A percentile compares a stretch with the other conserved stretches of the same genome.
Evolutionary conservation across 345 rosid species (phyloP).

Genomic region (Arabis alpina): DNA sequence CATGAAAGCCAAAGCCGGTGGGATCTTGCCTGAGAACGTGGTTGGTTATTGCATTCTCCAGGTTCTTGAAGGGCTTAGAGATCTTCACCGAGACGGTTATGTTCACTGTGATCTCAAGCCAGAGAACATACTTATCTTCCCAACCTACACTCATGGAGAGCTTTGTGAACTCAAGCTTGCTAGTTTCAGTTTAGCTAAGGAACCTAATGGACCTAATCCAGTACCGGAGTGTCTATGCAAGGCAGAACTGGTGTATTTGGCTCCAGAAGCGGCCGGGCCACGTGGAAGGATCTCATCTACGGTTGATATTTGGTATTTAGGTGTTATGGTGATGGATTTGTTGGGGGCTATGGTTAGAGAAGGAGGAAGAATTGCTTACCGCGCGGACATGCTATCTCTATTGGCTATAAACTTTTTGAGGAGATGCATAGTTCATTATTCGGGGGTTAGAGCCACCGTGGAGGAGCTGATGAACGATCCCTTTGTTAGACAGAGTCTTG

Average conservation of each 20-base stretch:
- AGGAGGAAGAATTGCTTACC: neutral
- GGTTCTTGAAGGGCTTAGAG: slow-evolving; percentile 24
- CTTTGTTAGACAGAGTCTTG: slow-evolving; percentile 10
- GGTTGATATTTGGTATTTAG: slow-evolving; percentile 33
- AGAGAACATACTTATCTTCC: slow-evolving; percentile 29
- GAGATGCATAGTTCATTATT: neutral
- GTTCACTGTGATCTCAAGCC: slow-evolving; percentile 24
- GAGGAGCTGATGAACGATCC: slow-evolving; percentile 28
- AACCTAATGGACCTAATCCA: slow-evolving; percentile 24
- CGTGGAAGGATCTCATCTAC: slow-evolving; percentile 5
- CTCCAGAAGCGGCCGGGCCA: slow-evolving; percentile 12
- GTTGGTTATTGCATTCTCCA: neutral
- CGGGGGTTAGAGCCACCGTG: neutral
- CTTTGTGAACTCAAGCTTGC: slow-evolving; percentile 28
- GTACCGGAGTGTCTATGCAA: neutral
- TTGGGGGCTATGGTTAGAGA: neutral
- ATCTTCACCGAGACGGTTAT: slow-evolving; percentile 15
- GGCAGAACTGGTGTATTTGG: neutral
- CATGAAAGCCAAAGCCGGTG: slow-evolving; percentile 12
- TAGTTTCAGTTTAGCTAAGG: slow-evolving; percentile 24
- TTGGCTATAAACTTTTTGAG: slow-evolving; percentile 10
- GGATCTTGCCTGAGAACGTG: slow-evolving; percentile 10
- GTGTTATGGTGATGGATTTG: slow-evolving; percentile 12
- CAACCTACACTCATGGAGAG: slow-evolving; percentile 24
- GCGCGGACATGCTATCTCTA: neutral